Conservation (phyloP, 164 flowering plant species). For the Vitis labrusca region DNA sequence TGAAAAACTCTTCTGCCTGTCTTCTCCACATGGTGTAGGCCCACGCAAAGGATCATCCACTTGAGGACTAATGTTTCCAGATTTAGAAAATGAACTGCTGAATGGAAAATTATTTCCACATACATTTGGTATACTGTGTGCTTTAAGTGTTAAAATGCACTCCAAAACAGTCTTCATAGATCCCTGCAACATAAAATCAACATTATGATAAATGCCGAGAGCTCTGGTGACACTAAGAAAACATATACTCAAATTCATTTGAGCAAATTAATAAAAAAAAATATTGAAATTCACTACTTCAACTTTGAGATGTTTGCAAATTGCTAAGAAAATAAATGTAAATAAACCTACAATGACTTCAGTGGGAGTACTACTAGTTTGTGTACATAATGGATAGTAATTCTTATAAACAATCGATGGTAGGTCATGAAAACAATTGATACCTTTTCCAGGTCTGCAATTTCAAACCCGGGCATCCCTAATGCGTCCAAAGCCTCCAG, state of each 20-base stretch:
- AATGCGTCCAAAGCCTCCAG: conserved; percentile 52
- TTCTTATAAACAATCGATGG: too few species aligned
- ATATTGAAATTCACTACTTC: background rate
- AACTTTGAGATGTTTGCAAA: background rate
- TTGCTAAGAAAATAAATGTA: background rate
- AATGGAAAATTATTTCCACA: conserved; percentile 14
- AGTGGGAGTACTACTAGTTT: background rate
- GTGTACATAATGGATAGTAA: too few species aligned
- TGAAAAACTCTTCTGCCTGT: conserved; percentile 27
- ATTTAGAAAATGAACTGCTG: conserved; percentile 3
- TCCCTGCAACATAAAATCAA: conserved; percentile 31
- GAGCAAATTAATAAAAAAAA: background rate
- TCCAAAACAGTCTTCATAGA: conserved; percentile 41
- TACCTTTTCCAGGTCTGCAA: conserved; percentile 75
- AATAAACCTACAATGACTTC: background rate
- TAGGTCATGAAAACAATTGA: background rate
- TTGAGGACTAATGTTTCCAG: conserved; percentile 1
- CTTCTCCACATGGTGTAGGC: conserved; percentile 24
- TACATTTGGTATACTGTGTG: conserved; percentile 17
- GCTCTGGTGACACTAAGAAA: too few species aligned
- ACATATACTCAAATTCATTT: too few species aligned
- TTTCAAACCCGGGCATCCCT: conserved; percentile 65
- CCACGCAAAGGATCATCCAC: background rate
- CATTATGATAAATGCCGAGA: background rate
- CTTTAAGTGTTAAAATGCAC: conserved; percentile 36